Percentiles rank a stretch among this genome's conserved stretches.
phyloP scores from a whole-genome alignment of 2,329 filamentous ascomycete genomes.

The Blastomyces gilchristii region DNA sequence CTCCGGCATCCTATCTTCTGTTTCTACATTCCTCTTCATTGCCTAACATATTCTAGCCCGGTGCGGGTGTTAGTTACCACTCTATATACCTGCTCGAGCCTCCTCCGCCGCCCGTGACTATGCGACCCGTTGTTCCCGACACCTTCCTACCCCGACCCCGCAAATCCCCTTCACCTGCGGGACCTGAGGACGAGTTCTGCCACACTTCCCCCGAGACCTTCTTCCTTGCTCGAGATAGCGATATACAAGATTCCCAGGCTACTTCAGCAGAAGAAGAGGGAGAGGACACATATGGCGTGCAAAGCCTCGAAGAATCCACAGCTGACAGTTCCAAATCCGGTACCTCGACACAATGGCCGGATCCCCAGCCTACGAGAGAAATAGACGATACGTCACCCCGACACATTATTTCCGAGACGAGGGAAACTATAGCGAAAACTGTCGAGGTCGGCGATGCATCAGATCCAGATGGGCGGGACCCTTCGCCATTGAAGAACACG shows the following conservation, averaged over 20 bases:
- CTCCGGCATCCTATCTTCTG: background rate
- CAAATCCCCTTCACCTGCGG: slow-evolving; percentile 27
- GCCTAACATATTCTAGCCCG: background rate
- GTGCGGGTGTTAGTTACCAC: background rate
- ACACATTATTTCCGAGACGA: background rate
- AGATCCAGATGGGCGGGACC: background rate
- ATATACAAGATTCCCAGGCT: slow-evolving; percentile 34
- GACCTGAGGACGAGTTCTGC: slow-evolving; percentile 27
- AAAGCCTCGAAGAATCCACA: slow-evolving; percentile 47
- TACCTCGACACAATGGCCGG: slow-evolving; percentile 5
- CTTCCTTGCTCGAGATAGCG: slow-evolving; percentile 48
- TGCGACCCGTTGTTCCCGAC: slow-evolving; percentile 32
- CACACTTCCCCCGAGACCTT: slow-evolving; percentile 45
- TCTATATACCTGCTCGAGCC: background rate
- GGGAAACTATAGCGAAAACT: background rate
- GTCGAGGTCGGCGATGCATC: background rate
- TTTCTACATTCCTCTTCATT: background rate
- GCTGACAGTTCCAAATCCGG: slow-evolving; percentile 23
- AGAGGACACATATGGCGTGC: slow-evolving; percentile 47
- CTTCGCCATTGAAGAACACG: background rate
- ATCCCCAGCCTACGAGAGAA: background rate
- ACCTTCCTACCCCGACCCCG: slow-evolving; percentile 24
- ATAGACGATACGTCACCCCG: background rate
- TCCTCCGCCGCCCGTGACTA: slow-evolving; percentile 14
- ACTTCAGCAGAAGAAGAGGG: slow-evolving; percentile 22